Percentiles rank a stretch among this genome's conserved stretches.
phyloP scores from a whole-genome alignment of 108 stramenopile genomes.

The Fragilariopsis cylindrus region DNA sequence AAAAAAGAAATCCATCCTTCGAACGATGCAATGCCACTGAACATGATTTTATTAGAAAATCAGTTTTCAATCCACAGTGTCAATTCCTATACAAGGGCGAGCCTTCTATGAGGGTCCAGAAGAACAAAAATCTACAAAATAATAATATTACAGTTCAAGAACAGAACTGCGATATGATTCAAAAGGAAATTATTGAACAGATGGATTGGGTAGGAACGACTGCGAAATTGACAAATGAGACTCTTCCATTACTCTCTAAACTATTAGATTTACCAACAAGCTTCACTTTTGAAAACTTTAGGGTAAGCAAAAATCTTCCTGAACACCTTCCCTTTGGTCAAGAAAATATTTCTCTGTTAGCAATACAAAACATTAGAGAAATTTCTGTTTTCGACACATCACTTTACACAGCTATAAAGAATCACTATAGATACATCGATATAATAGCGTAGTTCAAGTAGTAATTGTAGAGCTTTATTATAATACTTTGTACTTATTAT shows the following conservation, averaged over 20 bases:
- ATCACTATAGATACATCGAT: slow-evolving; percentile 6
- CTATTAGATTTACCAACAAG: slow-evolving; percentile 18
- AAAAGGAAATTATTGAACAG: slow-evolving; percentile 11
- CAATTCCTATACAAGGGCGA: slow-evolving; percentile 40
- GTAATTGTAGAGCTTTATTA: not conserved
- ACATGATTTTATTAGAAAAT: slow-evolving; percentile 37
- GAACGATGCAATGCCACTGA: slow-evolving; percentile 36
- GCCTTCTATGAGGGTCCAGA: slow-evolving; percentile 27
- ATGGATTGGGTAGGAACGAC: slow-evolving; percentile 44
- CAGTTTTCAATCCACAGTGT: slow-evolving; percentile 39
- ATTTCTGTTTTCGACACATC: slow-evolving; percentile 25
- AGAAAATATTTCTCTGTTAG: slow-evolving; percentile 15
- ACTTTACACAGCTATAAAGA: slow-evolving; percentile 16
- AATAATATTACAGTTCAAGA: not conserved
- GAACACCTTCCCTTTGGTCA: slow-evolving; percentile 9
- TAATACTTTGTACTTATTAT: not conserved
- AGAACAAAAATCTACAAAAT: slow-evolving; percentile 1
- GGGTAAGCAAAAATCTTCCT: slow-evolving; percentile 11
- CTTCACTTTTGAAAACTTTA: slow-evolving; percentile 5
- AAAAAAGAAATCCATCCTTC: slow-evolving; percentile 34
- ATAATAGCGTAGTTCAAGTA: not conserved
- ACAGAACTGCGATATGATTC: not conserved
- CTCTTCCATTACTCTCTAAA: slow-evolving; percentile 22
- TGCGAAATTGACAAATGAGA: slow-evolving; percentile 26
- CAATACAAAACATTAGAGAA: slow-evolving; percentile 19